Evolutionary conservation across 1,284 basidiomycete genomes (phyloP), one percentile per base, ranked within the genome.

Genomic region (Meripilus lineatus): DNA sequence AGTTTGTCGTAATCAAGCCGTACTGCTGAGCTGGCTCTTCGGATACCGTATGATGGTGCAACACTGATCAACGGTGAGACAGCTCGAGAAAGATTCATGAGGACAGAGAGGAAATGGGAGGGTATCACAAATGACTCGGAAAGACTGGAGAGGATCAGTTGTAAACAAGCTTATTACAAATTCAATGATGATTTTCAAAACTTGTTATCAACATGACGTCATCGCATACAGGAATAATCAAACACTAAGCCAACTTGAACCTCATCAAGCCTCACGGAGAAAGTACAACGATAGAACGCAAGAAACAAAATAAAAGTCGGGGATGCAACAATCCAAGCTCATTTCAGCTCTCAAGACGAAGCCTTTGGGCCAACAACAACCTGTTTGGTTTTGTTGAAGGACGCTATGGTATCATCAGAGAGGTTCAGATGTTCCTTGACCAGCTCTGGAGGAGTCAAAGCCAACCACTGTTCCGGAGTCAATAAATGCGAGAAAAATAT

Each of bases 381-480:
- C n/a, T 63, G 65, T 52, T 79, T 77, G 8, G 62, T 70, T 63
- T 79, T 79, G 28, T 64, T 67, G 15, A 79, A 58, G 30, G 66
- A 60, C 10, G 67, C 58, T 40, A 79, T 71, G 8, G 70, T 71
- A 21, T 68, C 73, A 50, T 76, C 69, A 23, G 65, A 65, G 30
- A 79, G 59, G 22, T 70, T 68, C 28, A 79, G 63, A 54, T 79
- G 77, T 2, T 73, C 75, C 55, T 81, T 75, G 23, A 81, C 78
- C 24, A 81, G 58, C 17, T 67, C 67, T 2, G 76, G 73, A 5
- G 79, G 79, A 3, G 74, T 78, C 45, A 81, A 59, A 0, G 79
- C 79, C 14, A 84, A 64, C 81, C 80, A 84, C 71, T 78, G 49
- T n/a, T n/a, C n/a, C n/a, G n/a, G n/a, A n/a, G 14, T 5, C 28